Conservation (phyloP, 192 early-diverging fungal genomes). For the Rhizoclosmatium globosum region DNA sequence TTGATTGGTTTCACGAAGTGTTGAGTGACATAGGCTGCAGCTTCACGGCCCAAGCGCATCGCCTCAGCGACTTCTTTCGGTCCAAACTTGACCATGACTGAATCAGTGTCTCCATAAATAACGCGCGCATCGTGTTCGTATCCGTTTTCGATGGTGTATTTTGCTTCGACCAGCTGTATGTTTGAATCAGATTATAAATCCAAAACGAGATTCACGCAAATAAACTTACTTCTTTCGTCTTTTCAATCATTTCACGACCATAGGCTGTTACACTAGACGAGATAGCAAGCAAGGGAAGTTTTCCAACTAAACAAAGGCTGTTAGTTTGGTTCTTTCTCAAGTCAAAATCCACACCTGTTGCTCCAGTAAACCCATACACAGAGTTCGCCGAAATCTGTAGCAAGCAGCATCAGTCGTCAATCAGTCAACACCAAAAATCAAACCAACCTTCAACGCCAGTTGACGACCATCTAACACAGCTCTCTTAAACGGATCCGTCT, state of each 20-base stretch:
- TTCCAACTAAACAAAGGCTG: no score
- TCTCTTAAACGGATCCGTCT: no score
- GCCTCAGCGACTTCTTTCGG: conserved; percentile 76
- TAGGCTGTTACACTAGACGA: conserved; percentile 93
- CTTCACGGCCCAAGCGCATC: conserved; percentile 84
- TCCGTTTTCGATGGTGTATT: conserved; percentile 87
- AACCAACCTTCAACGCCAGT: no score
- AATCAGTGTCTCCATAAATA: conserved; percentile 99
- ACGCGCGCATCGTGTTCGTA: conserved; percentile 88
- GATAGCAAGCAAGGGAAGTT: no score
- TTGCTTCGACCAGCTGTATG: conserved; percentile 79
- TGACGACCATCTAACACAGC: no score
- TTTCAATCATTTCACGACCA: conserved; percentile 95
- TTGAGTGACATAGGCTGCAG: conserved; percentile 83
- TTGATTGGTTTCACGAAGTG: conserved; percentile 83
- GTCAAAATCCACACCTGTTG: no score
- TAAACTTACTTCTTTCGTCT: conserved; percentile 72
- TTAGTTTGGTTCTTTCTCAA: no score
- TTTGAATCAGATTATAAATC: no score
- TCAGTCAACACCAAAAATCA: no score
- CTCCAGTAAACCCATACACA: conserved; percentile 9
- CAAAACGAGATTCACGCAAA: conserved; percentile 21
- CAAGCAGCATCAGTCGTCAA: no score
- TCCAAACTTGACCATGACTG: conserved; percentile 99
- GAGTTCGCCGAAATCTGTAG: no score